Evolutionary conservation across 2,329 filamentous ascomycete genomes (phyloP), one percentile per base, ranked within the genome.

Genomic region (Ilyonectria mors-panacis): DNA sequence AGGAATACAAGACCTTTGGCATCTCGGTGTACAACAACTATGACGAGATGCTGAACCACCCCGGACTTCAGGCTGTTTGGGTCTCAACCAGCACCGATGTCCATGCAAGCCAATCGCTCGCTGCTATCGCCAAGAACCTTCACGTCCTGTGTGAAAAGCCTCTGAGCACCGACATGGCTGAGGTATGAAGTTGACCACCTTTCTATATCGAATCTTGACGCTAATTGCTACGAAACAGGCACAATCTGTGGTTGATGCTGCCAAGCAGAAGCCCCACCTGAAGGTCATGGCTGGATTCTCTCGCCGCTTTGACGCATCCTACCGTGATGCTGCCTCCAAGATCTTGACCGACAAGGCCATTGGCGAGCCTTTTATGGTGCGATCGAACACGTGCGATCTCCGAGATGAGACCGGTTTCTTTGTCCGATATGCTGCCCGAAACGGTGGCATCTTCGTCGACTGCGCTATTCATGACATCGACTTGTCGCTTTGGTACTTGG

Each of bases 381-480:
- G 89, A 64, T 88, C 85, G 44, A 90, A 92, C 77, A 92, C 90
- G 0, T 92, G 89, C 77, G 90, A 93, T 79, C 90, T 88, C 75
- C 86, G 88, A 64, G 89, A 92, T 68, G 87, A 89, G 0, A 84
- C 84, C 0, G 90, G 90, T 30, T 92, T 92, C 83, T 92, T 92
- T 77, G 89, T 92, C 47, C 82, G 85, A 12, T 92, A 92, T 76
- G 88, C 90, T 2, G 81, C 88, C 63, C 89, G 87, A 79, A 87
- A 83, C 1, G 90, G 91, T 33, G 90, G 90, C 4, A 91, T 92
- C 74, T 92, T 93, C 70, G 90, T 92, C 59, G 91, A 93, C 81
- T 91, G 88, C 80, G 88, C 87, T 45, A 88, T 92, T 73, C 91
- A 92, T 80, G 91, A 93, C 74, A 92, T 93, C 0, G 77, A 79